These are phyloP conservation scores for Dissophora ornata DNA, from an alignment of 192 early-diverging fungal species.

Conservation along the genomic window DNA sequence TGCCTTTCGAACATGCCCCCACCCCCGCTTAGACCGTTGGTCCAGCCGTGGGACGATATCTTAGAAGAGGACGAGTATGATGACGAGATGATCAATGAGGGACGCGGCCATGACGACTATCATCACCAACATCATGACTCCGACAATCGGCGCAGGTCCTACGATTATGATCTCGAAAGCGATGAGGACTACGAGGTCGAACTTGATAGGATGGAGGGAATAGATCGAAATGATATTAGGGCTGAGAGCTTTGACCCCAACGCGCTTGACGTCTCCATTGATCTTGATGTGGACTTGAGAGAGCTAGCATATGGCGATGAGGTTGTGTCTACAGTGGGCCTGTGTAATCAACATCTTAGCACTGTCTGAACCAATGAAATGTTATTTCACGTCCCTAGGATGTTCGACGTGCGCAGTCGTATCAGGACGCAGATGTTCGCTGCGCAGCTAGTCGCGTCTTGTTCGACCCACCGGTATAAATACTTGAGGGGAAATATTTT, in stretches of 20 bases:
- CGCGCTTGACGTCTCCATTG: conserved; percentile 12
- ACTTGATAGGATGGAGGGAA: background rate
- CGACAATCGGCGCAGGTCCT: background rate
- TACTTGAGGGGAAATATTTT: no score
- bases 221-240: background rate
- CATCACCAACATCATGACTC: background rate
- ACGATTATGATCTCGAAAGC: background rate
- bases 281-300: conserved; percentile 16
- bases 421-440: no score
- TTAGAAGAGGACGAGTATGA: conserved; percentile 13
- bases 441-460: no score
- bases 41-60: conserved; percentile 35
- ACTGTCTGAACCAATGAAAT: no score
- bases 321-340: no score
- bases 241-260: background rate
- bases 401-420: no score
- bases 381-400: no score
- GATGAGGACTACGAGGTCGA: background rate
- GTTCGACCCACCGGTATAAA: no score
- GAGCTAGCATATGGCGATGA: no score
- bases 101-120: conserved; percentile 14
- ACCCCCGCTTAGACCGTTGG: conserved; percentile 11
- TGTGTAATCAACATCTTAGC: no score
- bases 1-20: conserved; percentile 39
- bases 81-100: conserved; percentile 13